Base-by-base conservation (phyloP, 768 basidiomycete species). In the Russula olivacea region DNA sequence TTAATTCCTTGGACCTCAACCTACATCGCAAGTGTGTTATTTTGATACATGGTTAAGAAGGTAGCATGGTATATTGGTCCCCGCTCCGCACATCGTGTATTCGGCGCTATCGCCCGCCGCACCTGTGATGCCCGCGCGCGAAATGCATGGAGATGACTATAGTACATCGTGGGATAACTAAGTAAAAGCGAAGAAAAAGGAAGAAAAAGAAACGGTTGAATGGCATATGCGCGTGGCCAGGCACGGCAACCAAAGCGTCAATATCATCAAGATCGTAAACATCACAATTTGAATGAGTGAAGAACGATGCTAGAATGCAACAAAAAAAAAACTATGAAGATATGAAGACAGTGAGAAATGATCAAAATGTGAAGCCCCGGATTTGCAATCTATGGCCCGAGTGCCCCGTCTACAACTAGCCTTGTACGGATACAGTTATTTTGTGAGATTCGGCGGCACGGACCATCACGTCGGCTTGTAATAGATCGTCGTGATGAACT, bases 401-500 rank as follows among this genome's bases (percentile, higher is more conserved):
- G 49, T 50, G 58, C 63, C 38, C 36, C 53, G 21, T 64, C 63
- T 64, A 64, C 58, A 32, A 52, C 58, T 59, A 64, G 58, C 36
- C 45, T 14, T 41, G 53, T 59, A 64, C 19, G 47, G 28, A 64
- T 59, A 64, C 58, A 64, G 25, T 40, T 41, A 25, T 47, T 59
- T 59, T 54, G 28, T 19, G 21, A 15, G 34, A 63, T 23, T 52
- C 41, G 21, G 55, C 12, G 17, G 45, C 25, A 25, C 23, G 53
- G 38, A 15, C 40, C 32, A 48, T 68, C 64, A 84, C 68, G 82
- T 83, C 23, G 88, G 88, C 71, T 88, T 89, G 76, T 89, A 90
- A 72, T 85, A 92, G 71, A 93, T 83, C 55, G 88, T 91, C 51
- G 91, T 91, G 74, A 93, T 82, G 78, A 88, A 93, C 89, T 91